Percentiles rank a stretch among this genome's conserved stretches.
Evolutionary conservation across 2,329 filamentous ascomycete genomes (phyloP).

Genomic region (Colletotrichum spaethianum): DNA sequence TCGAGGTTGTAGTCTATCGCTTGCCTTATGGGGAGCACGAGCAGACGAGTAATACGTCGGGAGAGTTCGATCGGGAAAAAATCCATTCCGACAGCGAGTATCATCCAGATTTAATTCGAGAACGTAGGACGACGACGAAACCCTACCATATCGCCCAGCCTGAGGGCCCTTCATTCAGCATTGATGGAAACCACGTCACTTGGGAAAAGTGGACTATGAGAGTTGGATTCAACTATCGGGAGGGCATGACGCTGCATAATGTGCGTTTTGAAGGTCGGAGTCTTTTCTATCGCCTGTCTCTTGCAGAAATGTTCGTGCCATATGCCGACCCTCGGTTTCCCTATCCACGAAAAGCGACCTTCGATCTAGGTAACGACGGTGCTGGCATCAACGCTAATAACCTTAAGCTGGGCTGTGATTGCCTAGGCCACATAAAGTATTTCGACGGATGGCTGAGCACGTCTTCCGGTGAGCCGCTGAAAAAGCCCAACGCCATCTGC

Average conservation of each 20-base stretch:
- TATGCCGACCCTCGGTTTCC: slow-evolving; percentile 76
- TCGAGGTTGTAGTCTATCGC: slow-evolving; percentile 64
- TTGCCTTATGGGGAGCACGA: slow-evolving; percentile 59
- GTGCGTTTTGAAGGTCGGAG: slow-evolving; percentile 75
- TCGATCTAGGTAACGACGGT: slow-evolving; percentile 79
- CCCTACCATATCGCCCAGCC: slow-evolving; percentile 56
- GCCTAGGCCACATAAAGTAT: slow-evolving; percentile 73
- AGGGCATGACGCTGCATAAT: slow-evolving; percentile 79
- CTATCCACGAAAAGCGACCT: slow-evolving; percentile 77
- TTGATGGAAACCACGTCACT: slow-evolving; percentile 61
- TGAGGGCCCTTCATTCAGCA: slow-evolving; percentile 54
- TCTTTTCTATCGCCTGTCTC: slow-evolving; percentile 76
- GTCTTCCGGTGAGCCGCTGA: slow-evolving; percentile 48
- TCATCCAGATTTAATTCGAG: slow-evolving; percentile 48
- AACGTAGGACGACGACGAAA: slow-evolving; percentile 49
- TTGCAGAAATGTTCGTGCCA: slow-evolving; percentile 80
- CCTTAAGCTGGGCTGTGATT: slow-evolving; percentile 76
- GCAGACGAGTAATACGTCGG: slow-evolving; percentile 50
- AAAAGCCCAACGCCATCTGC: slow-evolving; percentile 53
- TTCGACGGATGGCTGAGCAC: slow-evolving; percentile 53
- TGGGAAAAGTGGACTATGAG: slow-evolving; percentile 80
- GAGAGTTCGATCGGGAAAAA: slow-evolving; percentile 57
- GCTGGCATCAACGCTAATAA: slow-evolving; percentile 77
- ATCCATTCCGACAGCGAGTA: slow-evolving; percentile 55
- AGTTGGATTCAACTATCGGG: slow-evolving; percentile 78